Base-by-base conservation (phyloP, 176 grass and related monocot genomes). In the Zea luxurians region DNA sequence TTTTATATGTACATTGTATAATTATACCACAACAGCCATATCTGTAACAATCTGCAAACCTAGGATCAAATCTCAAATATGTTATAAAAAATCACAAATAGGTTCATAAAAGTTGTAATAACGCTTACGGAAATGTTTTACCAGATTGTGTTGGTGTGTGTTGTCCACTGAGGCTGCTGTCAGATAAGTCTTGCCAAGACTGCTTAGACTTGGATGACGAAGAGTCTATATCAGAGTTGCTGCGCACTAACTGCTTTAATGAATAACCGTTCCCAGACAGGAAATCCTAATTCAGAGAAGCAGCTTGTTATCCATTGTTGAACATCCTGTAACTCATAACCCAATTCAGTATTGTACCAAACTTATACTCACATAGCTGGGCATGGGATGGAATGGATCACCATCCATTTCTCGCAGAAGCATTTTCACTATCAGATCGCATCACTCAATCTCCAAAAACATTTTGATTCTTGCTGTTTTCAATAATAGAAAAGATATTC, bases 131-230 rank as follows among this genome's bases (percentile, higher is more conserved):
- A 70, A 84, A 70, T 48, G 7, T 6, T 17, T 66, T 96, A 96
- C 93, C 93, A 78, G 93, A 88, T 70, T 90, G 84, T 13, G 61
- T 65, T 63, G 82, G 86, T 77, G 68, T 78, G 37, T 78, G 52
- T 58, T 87, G 73, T 83, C 84, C 84, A 40, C 75, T 73, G 16
- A 88, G 82, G 73, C 85, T 96, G 82, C 62, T 83, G 77, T 92
- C 89, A 60, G 93, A 92, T 72, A 72, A 68, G 17, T 89, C 89
- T 78, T 88, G 89, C 48, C 65, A 54, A 34, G 88, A 91, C 48
- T 86, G 83, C 79, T 64, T 81, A 61, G 88, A 94, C 10, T 86
- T 89, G 41, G 77, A 82, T 50, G 88, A 81, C 36, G 77, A 83
- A n/a, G 86, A 84, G 20, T 92, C 89, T 41, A 52, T 82, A 40